Percentiles rank a stretch among this genome's conserved stretches.
These are phyloP conservation scores for Suhomyces panamericanus DNA, from an alignment of 1,139 yeast species.

Conservation along the genomic window DNA sequence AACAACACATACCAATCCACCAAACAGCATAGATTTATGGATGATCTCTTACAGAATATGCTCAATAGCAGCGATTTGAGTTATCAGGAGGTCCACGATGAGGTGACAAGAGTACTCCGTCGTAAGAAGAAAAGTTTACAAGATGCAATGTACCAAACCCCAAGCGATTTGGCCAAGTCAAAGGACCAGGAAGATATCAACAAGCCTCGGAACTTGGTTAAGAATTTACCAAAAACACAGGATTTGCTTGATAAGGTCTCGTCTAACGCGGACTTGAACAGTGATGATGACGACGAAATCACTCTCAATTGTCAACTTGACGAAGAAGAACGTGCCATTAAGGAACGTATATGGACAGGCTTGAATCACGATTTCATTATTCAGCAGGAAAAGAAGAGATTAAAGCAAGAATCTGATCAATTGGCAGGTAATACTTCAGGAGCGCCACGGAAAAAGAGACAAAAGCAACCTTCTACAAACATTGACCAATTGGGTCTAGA, in stretches of 20 bases:
- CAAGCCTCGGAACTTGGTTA: constrained; percentile 55
- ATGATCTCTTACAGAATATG: constrained; percentile 7
- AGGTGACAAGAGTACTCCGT: constrained; percentile 24
- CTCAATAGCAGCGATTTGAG: constrained; percentile 26
- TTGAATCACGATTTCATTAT: constrained; percentile 81
- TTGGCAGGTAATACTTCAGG: constrained; percentile 71
- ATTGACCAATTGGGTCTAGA: constrained; percentile 27
- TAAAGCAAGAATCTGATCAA: constrained; percentile 84
- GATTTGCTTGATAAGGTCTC: constrained; percentile 53
- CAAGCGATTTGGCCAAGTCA: constrained; percentile 22
- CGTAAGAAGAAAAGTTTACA: constrained; percentile 23
- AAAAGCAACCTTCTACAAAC: constrained; percentile 20
- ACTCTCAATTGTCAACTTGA: constrained; percentile 61
- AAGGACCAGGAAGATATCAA: constrained; percentile 27
- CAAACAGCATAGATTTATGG: constrained; percentile 9
- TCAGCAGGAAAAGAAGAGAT: constrained; percentile 81
- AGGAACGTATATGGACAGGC: constrained; percentile 85
- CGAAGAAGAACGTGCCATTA: constrained; percentile 65
- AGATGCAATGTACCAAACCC: constrained; percentile 25
- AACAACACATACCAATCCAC: neutral
- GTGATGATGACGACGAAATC: constrained; percentile 75
- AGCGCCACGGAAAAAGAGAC: constrained; percentile 39
- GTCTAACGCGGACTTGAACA: constrained; percentile 56
- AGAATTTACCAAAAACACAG: constrained; percentile 54
- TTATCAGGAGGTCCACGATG: constrained; percentile 21